These are phyloP conservation scores for Aspergillus sp. DNA, from an alignment of 2,329 filamentous ascomycete species.

Conservation along the genomic window DNA sequence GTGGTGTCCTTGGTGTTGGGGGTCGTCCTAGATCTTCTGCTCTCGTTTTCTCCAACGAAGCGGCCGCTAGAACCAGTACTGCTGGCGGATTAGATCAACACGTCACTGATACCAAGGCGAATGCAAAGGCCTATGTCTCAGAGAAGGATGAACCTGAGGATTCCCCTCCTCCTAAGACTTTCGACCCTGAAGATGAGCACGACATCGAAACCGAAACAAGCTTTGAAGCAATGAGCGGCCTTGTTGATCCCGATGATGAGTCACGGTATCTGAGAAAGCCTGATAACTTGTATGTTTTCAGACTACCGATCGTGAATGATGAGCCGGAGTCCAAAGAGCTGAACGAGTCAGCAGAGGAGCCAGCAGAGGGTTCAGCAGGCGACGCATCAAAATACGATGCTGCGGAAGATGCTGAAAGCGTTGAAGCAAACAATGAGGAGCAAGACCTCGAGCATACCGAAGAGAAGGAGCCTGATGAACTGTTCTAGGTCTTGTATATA, in stretches of 20 bases:
- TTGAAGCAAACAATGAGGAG: background rate
- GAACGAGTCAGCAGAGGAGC: background rate
- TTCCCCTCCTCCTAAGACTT: conserved; percentile 4
- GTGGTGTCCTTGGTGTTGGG: conserved; percentile 25
- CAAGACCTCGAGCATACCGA: background rate
- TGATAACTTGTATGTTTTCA: background rate
- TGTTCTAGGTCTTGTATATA: background rate
- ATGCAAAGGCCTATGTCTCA: background rate
- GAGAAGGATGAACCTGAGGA: background rate
- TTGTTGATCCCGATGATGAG: conserved; percentile 14
- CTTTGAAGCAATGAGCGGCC: conserved; percentile 9
- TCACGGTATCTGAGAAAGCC: conserved; percentile 10
- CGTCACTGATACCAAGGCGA: background rate
- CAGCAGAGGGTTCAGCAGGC: background rate
- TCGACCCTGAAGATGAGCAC: conserved; percentile 18
- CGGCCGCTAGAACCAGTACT: background rate
- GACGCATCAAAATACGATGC: background rate
- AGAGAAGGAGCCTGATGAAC: background rate
- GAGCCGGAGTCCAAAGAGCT: background rate
- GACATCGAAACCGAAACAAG: conserved; percentile 21
- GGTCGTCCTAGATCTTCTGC: conserved; percentile 13
- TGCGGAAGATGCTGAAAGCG: background rate
- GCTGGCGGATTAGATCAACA: background rate
- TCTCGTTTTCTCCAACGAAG: background rate
- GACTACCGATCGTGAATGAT: background rate